A percentile compares a stretch with the other conserved stretches of the same genome.
phyloP scores from a whole-genome alignment of 208 protist genomes.

The Crithidia expoeki region DNA sequence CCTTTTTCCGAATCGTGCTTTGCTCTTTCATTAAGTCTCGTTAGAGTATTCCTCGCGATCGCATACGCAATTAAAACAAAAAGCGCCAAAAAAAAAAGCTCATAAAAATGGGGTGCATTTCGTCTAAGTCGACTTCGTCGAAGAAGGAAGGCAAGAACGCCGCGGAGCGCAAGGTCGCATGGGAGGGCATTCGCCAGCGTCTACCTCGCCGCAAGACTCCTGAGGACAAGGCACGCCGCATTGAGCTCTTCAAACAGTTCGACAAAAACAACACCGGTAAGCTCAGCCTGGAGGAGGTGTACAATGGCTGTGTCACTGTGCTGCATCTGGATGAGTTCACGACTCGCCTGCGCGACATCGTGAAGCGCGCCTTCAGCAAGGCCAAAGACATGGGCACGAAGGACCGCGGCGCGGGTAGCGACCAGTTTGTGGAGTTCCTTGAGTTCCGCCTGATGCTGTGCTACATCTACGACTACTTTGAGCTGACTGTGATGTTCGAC shows the following conservation, averaged over 20 bases:
- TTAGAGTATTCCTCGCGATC: conserved; percentile 5
- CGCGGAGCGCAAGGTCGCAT: conserved; percentile 49
- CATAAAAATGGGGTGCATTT: conserved; percentile 36
- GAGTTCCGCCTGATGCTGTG: conserved; percentile 86
- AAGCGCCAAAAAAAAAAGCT: conserved; percentile 15
- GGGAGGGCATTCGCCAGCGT: conserved; percentile 37
- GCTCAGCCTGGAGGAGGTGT: conserved; percentile 68
- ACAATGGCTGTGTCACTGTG: conserved; percentile 51
- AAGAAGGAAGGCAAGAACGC: conserved; percentile 43
- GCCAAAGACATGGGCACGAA: conserved; percentile 60
- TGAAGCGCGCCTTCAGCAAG: conserved; percentile 85
- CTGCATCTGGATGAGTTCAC: conserved; percentile 73
- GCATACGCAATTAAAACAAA: background rate
- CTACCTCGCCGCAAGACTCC: conserved; percentile 46
- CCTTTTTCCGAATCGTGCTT: background rate
- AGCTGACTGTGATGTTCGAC: conserved; percentile 86
- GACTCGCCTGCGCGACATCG: conserved; percentile 60
- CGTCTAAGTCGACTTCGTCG: conserved; percentile 23
- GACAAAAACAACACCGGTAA: conserved; percentile 56
- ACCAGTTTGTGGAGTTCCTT: conserved; percentile 63
- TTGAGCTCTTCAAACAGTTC: conserved; percentile 79
- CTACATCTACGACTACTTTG: conserved; percentile 71
- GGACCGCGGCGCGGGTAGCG: conserved; percentile 31
- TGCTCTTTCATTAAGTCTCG: background rate
- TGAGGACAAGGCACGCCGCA: conserved; percentile 45